These are phyloP conservation scores for Boeremia lycopersici DNA, from an alignment of 2,329 filamentous ascomycete genomes.

Conservation along the genomic window DNA sequence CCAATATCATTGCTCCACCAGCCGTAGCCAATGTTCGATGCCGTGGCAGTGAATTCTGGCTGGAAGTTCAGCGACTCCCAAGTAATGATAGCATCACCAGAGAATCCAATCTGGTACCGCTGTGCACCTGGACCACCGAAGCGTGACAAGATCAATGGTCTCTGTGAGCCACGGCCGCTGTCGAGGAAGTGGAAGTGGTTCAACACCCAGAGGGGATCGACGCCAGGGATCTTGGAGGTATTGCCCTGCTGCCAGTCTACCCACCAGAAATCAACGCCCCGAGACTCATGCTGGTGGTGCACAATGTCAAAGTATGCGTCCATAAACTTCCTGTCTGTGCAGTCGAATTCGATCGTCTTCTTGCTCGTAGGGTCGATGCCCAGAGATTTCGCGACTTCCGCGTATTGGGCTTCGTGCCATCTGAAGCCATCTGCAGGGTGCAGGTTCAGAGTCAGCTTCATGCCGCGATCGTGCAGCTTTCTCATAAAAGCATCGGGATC, in stretches of 20 bases:
- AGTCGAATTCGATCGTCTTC: constrained; percentile 63
- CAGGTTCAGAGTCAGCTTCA: constrained; percentile 65
- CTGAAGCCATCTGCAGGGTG: constrained; percentile 67
- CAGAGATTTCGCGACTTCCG: constrained; percentile 59
- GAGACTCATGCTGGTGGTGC: constrained; percentile 60
- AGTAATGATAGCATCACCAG: constrained; percentile 64
- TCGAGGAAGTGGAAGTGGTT: constrained; percentile 70
- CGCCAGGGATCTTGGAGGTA: constrained; percentile 59
- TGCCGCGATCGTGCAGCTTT: constrained; percentile 57
- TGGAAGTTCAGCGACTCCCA: constrained; percentile 68
- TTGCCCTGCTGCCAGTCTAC: constrained; percentile 71
- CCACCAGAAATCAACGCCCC: constrained; percentile 70
- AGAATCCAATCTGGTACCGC: constrained; percentile 69
- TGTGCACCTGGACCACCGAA: constrained; percentile 68
- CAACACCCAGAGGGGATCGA: constrained; percentile 69
- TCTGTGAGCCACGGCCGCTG: constrained; percentile 50
- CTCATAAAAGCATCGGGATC: constrained; percentile 59
- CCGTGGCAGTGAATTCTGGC: constrained; percentile 69
- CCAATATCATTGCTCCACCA: constrained; percentile 74
- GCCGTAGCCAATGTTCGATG: constrained; percentile 70
- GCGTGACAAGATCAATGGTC: constrained; percentile 63
- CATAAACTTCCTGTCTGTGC: constrained; percentile 60
- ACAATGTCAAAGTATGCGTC: constrained; percentile 65
- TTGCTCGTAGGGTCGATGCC: constrained; percentile 57
- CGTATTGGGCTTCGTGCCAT: constrained; percentile 62